Evolutionary conservation across 2,329 filamentous ascomycete species (phyloP), one percentile per base, ranked within the genome.

Genomic region (Epichloe aotearoae): DNA sequence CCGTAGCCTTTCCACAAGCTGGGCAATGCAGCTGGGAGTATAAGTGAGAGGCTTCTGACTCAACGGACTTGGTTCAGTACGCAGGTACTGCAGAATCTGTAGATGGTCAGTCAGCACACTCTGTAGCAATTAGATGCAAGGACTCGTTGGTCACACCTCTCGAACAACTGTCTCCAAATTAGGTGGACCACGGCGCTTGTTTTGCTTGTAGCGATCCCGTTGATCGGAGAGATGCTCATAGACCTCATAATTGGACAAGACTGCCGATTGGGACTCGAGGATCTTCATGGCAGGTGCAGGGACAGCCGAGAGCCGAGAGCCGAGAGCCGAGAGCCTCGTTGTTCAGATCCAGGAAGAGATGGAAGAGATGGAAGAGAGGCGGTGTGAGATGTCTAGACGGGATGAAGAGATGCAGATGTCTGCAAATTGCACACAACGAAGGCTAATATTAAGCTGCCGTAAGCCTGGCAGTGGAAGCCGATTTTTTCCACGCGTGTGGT

Each of bases 231-330:
- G 67, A 58, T 86, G 83, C 51, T 75, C 71, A 59, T 82, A 82
- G 55, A 88, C 83, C 71, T 88, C 85, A 56, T 79, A 83, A 65
- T 88, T 88, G 63, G 80, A 79, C 60, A 89, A 71, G 41, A 83
- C 74, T 5, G 82, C 83, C 33, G 79, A 79, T 62, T 88, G 83
- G 3, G 83, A 72, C 61, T 85, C 83, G 58, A 88, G 69, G 61
- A 89, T 78, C 75, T 86, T 83, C 80, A 84, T 82, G 19, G 37
- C 10, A 14, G 14, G 14, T 42, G 23, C 41, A 19, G 26, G 30
- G n/a, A 12, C n/a, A 6, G 15, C 15, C 20, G 12, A 40, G 37
- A 7, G 23, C 23, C 23, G 6, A 23, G 23, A 23, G 23, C 20
- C 20, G 20, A 23, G 5, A 6, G 15, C 15, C 20, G 12, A 44